Evolutionary conservation across 805 yeast species (phyloP), one percentile per base, ranked within the genome.

Genomic region (Ogataea haglerorum): DNA sequence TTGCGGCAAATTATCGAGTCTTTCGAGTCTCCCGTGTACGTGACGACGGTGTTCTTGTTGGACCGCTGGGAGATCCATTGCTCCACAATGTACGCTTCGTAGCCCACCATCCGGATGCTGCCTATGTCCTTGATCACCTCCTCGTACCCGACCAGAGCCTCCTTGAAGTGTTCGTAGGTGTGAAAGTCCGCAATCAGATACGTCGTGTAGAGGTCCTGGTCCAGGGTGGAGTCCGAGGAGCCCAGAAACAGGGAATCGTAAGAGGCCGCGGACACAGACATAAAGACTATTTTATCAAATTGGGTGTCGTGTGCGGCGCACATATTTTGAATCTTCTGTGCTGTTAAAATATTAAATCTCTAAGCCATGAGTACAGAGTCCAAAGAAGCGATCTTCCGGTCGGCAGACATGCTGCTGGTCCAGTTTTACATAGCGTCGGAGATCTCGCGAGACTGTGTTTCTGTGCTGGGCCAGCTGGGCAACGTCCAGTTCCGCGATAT

Each of bases 381-480:
- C 16, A 10, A 30, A 27, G 55, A 51, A 40, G 55, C 52, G 15
- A 51, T 51, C 31, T 51, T 51, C 46, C 51, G 55, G 73, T 90
- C 98, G 43, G 98, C 98, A 82, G 95, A 86, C 57, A 95, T 93
- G 98, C 79, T 95, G 35, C 76, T 90, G 54, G 85, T 91, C 38
- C 96, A 93, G 69, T 72, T 93, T 52, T 91, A 87, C 63, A 79
- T 93, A 45, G 91, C 98, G 7, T 80, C 86, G 19, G 99, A 93
- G 65, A 82, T 85, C 31, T 78, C 95, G 6, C 72, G 97, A 48
- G 95, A 89, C 45, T 78, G 88, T 27, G 82, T 89, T n/a, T 77
- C 87, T 43, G 78, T 86, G 19, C 69, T 93, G 26, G 99, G 99
- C 4, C 88, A 86, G 50, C 69, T 87, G 59, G 95, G 95, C 18